Percentiles rank a stretch among this genome's conserved stretches.
Conservation (phyloP, 2,329 filamentous ascomycete genomes). For the Lomentospora prolificans region DNA sequence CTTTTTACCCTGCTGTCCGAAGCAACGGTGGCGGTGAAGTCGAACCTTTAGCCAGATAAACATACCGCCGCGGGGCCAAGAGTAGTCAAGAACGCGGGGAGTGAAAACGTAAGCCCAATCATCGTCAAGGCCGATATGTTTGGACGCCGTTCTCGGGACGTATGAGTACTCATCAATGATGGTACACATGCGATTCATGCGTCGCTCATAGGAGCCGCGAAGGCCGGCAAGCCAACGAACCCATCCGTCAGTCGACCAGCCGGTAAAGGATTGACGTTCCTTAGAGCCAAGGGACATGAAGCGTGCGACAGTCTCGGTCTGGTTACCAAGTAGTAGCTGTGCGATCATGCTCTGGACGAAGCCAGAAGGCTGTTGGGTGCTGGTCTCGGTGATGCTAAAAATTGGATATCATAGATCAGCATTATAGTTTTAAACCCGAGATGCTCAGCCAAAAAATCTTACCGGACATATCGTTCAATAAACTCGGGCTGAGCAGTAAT, state of each 20-base stretch:
- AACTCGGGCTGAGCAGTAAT: constrained; percentile 75
- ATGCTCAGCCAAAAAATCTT: constrained; percentile 14
- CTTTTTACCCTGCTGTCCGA: constrained; percentile 19
- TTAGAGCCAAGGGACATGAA: constrained; percentile 33
- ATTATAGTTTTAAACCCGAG: not conserved
- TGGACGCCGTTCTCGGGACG: constrained; percentile 33
- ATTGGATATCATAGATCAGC: not conserved
- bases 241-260: constrained; percentile 80
- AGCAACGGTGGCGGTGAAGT: constrained; percentile 66
- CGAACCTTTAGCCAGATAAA: constrained; percentile 74
- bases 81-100: constrained; percentile 63
- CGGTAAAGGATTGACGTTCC: constrained; percentile 36
- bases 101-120: constrained; percentile 72
- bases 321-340: constrained; percentile 63
- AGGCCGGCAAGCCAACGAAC: constrained; percentile 84
- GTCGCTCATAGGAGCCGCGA: constrained; percentile 70
- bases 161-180: constrained; percentile 60
- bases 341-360: constrained; percentile 81
- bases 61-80: constrained; percentile 81
- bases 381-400: constrained; percentile 55
- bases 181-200: constrained; percentile 72
- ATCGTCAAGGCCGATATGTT: constrained; percentile 28
- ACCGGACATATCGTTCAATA: constrained; percentile 54
- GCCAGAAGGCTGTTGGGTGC: constrained; percentile 76
- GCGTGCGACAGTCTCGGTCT: constrained; percentile 31